Evolutionary conservation across 1,284 basidiomycete species (phyloP), one percentile per base, ranked within the genome.

Genomic region (Moesziomyces sp.): DNA sequence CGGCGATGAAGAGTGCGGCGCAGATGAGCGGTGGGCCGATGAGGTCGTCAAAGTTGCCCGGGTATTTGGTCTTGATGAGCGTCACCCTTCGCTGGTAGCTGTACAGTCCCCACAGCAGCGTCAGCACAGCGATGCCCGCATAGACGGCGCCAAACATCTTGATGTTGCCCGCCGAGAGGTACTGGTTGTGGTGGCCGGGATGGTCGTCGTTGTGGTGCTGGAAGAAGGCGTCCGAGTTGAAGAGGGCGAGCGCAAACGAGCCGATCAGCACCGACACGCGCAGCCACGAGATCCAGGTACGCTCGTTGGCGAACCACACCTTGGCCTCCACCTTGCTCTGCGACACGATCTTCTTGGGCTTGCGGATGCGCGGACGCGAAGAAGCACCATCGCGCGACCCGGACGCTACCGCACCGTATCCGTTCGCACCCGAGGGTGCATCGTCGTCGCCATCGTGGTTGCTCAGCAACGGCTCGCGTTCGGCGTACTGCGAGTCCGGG

Each of bases 81-180:
- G 91, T 92, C 56, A 98, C 90, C 49, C 96, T 90, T 70, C 90
- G 89, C 83, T 97, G 93, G 85, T 96, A 97, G 60, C 96, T 86
- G 9, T 86, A 86, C 85, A 93, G 95, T 0, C 92, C 94, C 86
- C 98, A 98, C 4, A 93, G 50, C 19, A 83, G 71, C 23, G 76
- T 78, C 40, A 77, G 62, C 7, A 82, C 63, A 5, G 81, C 81
- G 45, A 98, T 92, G 3, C 88, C 77, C 8, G 94, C 93, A 79
- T 98, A 99, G 1, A 89, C 85, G 73, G 93, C 91, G 0, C 94
- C 93, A 84, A 99, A 95, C 38, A 87, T 87, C 35, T 89, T 89
- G 0, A 93, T 91, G 33, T 93, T 85, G 1, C 61, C 60, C 6
- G 70, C 67, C 14, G 66, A 56, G 26, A 69, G 57, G 48, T 69